Base-by-base conservation (phyloP, 2,329 filamentous ascomycete species). In the Sarocladium brachiariae region DNA sequence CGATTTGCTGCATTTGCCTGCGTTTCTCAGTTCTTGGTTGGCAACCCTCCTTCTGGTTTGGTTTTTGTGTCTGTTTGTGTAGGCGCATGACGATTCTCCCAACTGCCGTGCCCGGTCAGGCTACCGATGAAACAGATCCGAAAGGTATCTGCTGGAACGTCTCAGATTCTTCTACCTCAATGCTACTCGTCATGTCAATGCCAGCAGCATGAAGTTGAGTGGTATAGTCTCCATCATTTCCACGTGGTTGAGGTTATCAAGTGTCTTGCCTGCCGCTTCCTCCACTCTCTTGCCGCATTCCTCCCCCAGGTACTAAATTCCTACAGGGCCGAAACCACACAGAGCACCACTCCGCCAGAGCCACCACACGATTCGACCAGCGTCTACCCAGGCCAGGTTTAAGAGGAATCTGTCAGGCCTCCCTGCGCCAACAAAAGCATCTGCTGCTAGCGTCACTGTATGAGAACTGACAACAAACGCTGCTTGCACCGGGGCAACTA, bases 121-220 rank as follows among this genome's bases (percentile, higher is more conserved):
- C 14, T 10, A 11, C 27, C 23, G 39, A 47, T 47, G 43, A 47
- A 47, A 47, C 43, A 47, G 43, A 47, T 47, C 43, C 27, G 25
- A 47, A 18, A 30, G 10, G 19, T 24, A 47, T 47, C 43, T 47
- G 43, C 43, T 47, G 43, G n/a, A 47, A 33, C 43, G 43, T 47
- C 43, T 47, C 43, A 47, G 27, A 47, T 13, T 27, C 23, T 25
- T 43, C 39, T 9, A 27, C 6, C n/a, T 43, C 39, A 43, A 43
- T 43, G 39, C 39, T 43, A 4, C n/a, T 16, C 23, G 8, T n/a
- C 5, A 43, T 43, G 21, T 16, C 14, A 14, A 43, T 43, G 39
- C 23, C 27, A 23, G 27, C 37, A 11, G n/a, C n/a, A n/a, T n/a
- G n/a, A 6, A 39, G 11, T 39, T 39, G 19, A 8, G 19, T 11